These are phyloP conservation scores for Phialophora verrucosa DNA, from an alignment of 2,329 filamentous ascomycete genomes.

Conservation along the genomic window DNA sequence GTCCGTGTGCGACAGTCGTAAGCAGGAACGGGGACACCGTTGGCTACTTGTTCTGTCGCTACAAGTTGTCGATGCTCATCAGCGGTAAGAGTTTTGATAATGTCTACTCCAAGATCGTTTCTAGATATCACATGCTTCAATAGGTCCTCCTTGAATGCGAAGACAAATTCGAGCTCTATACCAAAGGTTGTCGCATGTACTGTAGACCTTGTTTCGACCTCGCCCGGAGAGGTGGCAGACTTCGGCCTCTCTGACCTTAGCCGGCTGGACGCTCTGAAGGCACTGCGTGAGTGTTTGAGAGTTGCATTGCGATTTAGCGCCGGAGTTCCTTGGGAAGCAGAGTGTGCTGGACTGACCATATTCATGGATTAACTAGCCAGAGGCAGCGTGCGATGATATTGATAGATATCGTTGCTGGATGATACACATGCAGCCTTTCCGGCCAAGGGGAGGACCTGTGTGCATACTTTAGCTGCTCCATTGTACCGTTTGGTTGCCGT, in stretches of 20 bases:
- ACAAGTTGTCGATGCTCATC: conserved; percentile 24
- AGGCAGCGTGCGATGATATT: background rate
- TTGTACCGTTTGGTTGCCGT: background rate
- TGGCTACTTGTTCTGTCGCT: background rate
- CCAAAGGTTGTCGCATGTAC: conserved; percentile 28
- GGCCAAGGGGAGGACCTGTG: background rate
- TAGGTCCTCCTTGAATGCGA: conserved; percentile 30
- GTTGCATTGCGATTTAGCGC: background rate
- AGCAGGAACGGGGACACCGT: conserved; percentile 11
- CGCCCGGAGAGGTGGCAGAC: background rate
- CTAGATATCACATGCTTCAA: conserved; percentile 20
- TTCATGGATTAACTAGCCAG: background rate
- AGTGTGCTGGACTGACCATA: background rate
- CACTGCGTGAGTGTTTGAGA: background rate
- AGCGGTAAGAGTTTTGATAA: conserved; percentile 20
- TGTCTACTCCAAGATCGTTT: conserved; percentile 23
- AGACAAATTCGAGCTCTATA: conserved; percentile 33
- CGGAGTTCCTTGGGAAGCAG: background rate
- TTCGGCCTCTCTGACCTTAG: background rate
- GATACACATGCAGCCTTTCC: background rate
- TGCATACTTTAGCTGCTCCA: background rate
- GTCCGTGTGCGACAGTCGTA: conserved; percentile 21
- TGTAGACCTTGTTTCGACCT: background rate
- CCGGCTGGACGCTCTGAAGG: background rate
- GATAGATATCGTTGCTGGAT: background rate